These are phyloP conservation scores for Daldinia grandis DNA, from an alignment of 495 filamentous ascomycete genomes.

Conservation along the genomic window DNA sequence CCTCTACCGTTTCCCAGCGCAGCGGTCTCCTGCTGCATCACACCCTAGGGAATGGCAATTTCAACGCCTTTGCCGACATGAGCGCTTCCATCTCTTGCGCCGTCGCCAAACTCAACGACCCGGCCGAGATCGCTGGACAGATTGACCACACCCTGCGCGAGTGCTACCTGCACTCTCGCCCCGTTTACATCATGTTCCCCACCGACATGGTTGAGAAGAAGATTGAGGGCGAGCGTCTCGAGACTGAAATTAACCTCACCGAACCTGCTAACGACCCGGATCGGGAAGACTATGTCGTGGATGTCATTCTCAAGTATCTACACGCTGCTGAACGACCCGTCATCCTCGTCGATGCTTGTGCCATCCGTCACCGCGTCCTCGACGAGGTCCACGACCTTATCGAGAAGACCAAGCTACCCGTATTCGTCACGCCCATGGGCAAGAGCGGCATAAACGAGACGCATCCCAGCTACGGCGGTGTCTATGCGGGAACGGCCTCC, in stretches of 20 bases:
- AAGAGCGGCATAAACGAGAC: constrained; percentile 88
- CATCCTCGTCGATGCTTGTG: constrained; percentile 91
- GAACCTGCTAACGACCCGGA: constrained; percentile 71
- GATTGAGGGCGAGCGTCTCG: constrained; percentile 74
- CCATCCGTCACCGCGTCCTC: constrained; percentile 79
- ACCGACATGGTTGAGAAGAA: constrained; percentile 85
- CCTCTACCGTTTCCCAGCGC: constrained; percentile 65
- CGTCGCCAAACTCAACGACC: constrained; percentile 72
- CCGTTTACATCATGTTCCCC: constrained; percentile 87
- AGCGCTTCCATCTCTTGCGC: constrained; percentile 74
- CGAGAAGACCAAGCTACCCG: constrained; percentile 77
- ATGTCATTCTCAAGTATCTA: constrained; percentile 79
- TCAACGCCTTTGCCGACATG: constrained; percentile 86
- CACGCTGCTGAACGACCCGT: constrained; percentile 78
- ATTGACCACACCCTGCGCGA: constrained; percentile 84
- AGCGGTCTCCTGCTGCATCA: constrained; percentile 83
- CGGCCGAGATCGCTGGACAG: constrained; percentile 70
- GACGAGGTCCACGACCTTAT: constrained; percentile 81
- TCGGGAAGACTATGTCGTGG: constrained; percentile 84
- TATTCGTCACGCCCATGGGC: constrained; percentile 91
- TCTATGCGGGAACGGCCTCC: constrained; percentile 86
- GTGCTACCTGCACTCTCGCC: constrained; percentile 77
- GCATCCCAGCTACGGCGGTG: constrained; percentile 78
- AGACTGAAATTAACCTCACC: constrained; percentile 71
- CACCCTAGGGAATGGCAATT: constrained; percentile 91